Evolutionary conservation across 2,329 filamentous ascomycete species (phyloP), one percentile per base, ranked within the genome.

Genomic region (Nemania serpens): DNA sequence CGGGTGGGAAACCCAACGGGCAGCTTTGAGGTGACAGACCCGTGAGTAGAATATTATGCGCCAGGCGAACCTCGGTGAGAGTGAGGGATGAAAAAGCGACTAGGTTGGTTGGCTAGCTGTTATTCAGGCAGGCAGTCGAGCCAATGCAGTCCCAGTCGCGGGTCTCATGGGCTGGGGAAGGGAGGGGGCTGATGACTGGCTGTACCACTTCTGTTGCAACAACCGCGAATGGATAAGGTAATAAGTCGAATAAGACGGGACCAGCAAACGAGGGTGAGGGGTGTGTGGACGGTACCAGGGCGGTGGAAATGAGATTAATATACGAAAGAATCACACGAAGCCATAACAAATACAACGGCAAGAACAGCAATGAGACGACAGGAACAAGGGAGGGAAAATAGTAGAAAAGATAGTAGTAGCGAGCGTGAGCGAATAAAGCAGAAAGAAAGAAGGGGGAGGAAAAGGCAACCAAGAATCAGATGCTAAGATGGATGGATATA

Each of bases 381-480:
- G 36, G 20, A 47, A 42, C 15, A 22, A 47, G 37, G 20, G 36
- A 37, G 65, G 12, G 12, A 49, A 58, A 56, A 52, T 56, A 55
- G 62, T 39, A 65, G 57, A 53, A 63, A 55, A 66, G 51, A 59
- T 56, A 59, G 62, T 5, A 39, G 43, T 45, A 49, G 43, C 50
- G 57, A 59, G 50, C 50, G 56, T 59, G 43, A 20, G 43, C 18
- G 39, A 39, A 41, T 42, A 20, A 39, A 62, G 58, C 64, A 63
- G 49, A 46, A 29, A 42, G 65, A 59, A 63, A 65, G 67, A 58
- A 45, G 59, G 49, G 64, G 64, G 54, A 59, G 49, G 62, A 64
- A 66, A 68, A 68, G 64, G 51, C 60, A 64, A 69, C 67, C 65
- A 53, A n/a, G n/a, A n/a, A n/a, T n/a, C n/a, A n/a, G n/a, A n/a